phyloP scores from a whole-genome alignment of 495 filamentous ascomycete species.

The Penicillium egyptiacum region DNA sequence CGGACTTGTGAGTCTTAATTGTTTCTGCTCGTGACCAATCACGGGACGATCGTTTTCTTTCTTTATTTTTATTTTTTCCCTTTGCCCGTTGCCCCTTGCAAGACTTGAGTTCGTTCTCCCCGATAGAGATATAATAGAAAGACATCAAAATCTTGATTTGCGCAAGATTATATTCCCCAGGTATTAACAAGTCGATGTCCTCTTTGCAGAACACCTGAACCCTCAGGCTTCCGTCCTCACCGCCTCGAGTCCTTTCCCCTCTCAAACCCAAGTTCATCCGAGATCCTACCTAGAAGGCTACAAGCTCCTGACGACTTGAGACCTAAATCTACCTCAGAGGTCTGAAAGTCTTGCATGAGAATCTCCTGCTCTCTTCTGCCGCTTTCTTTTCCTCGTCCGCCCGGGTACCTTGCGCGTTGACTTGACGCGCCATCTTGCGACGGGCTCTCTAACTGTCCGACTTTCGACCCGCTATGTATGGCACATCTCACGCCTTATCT shows the following conservation, averaged over 20 bases:
- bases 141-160: not conserved
- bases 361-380: conserved; percentile 30
- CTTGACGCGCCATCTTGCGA: conserved; percentile 42
- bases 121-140: not conserved
- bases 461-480: conserved; percentile 52
- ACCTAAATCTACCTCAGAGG: conserved; percentile 24
- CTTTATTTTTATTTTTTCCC: conserved; percentile 2
- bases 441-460: conserved; percentile 32
- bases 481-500: conserved; percentile 50
- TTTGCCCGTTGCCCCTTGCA: conserved; percentile 1
- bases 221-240: conserved; percentile 22
- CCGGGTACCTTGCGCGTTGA: conserved; percentile 27
- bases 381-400: conserved; percentile 20
- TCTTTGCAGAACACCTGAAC: conserved; percentile 8
- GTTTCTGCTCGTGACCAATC: conserved; percentile 28
- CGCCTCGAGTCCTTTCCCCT: conserved; percentile 30
- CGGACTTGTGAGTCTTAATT: conserved; percentile 7
- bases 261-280: conserved; percentile 24
- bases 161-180: not conserved
- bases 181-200: not conserved
- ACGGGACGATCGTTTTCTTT: conserved; percentile 16
- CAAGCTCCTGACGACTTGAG: conserved; percentile 22
- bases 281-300: conserved; percentile 14
- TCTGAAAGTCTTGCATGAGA: conserved; percentile 26
- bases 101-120: conserved; percentile 2